Evolutionary conservation across 1,139 yeast genomes (phyloP).

Genomic region (Yamadazyma friedrichii): DNA sequence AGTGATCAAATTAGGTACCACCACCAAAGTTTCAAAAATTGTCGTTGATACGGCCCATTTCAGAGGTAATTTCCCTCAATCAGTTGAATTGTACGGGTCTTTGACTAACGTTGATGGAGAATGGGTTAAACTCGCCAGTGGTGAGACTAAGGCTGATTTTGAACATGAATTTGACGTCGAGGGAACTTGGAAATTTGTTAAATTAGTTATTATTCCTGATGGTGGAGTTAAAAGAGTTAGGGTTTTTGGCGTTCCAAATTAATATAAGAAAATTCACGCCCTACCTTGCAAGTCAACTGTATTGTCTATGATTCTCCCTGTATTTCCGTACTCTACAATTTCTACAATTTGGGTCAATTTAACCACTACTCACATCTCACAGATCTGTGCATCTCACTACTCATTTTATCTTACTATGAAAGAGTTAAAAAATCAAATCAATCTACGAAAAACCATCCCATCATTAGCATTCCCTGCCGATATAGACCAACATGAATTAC

Average conservation of each 20-base stretch:
- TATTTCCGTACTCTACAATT: no score
- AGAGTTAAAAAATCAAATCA: slow-evolving; percentile 3
- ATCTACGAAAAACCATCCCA: slow-evolving; percentile 15
- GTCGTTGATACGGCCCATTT: slow-evolving; percentile 89
- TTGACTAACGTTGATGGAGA: slow-evolving; percentile 30
- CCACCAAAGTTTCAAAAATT: slow-evolving; percentile 53
- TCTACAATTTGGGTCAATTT: no score
- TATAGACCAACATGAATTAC: slow-evolving; percentile 10
- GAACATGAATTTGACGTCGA: slow-evolving; percentile 60
- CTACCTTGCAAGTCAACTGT: no score
- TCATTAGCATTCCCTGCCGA: not conserved
- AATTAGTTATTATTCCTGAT: slow-evolving; percentile 84
- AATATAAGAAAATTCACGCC: not conserved
- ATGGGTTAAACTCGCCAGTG: slow-evolving; percentile 62
- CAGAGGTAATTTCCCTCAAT: slow-evolving; percentile 91
- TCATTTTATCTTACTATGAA: no score
- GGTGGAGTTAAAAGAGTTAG: slow-evolving; percentile 93
- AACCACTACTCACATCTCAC: no score
- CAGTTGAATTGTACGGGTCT: slow-evolving; percentile 60
- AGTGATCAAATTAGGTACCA: slow-evolving; percentile 71
- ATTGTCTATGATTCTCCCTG: no score
- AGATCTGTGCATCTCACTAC: no score
- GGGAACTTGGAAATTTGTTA: slow-evolving; percentile 53
- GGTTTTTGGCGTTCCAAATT: slow-evolving; percentile 57
- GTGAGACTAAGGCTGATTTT: slow-evolving; percentile 75